A percentile compares a stretch with the other conserved stretches of the same genome.
Conservation (phyloP, 495 filamentous ascomycete species). For the Lasiosphaeria miniovina region DNA sequence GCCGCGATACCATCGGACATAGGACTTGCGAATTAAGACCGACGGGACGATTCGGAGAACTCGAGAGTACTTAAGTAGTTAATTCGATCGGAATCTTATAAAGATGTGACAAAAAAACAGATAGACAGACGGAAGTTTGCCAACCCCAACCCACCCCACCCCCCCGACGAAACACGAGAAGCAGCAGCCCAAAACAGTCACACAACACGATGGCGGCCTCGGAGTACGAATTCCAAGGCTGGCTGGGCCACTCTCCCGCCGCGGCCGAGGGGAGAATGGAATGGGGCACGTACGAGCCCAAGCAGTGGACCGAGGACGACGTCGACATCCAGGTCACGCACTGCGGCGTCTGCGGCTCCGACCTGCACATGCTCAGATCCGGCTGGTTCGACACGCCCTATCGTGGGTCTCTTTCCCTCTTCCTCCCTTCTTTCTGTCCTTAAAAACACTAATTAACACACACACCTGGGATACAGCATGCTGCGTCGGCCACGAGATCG, state of each 20-base stretch:
- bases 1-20: too few relatives aligned
- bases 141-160: too few relatives aligned
- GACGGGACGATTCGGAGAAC: too few relatives aligned
- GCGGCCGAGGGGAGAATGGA: constrained; percentile 65
- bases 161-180: too few relatives aligned
- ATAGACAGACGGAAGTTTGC: too few relatives aligned
- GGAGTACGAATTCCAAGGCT: constrained; percentile 66
- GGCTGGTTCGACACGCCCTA: constrained; percentile 53
- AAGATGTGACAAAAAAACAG: too few relatives aligned
- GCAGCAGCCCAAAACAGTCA: too few relatives aligned
- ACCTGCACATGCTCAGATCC: constrained; percentile 70
- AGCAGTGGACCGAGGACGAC: constrained; percentile 73
- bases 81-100: too few relatives aligned
- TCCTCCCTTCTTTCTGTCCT: too few relatives aligned
- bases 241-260: constrained; percentile 65
- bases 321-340: constrained; percentile 76
- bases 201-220: constrained; percentile 18
- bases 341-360: constrained; percentile 80
- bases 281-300: constrained; percentile 71
- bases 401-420: neutral
- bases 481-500: constrained; percentile 81
- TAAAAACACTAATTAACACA: neutral
- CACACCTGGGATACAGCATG: constrained; percentile 40
- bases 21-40: too few relatives aligned
- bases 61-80: too few relatives aligned